Percentiles rank a stretch among this genome's conserved stretches.
Conservation (phyloP, 257 asterid genomes). For the Cordia subcordata region DNA sequence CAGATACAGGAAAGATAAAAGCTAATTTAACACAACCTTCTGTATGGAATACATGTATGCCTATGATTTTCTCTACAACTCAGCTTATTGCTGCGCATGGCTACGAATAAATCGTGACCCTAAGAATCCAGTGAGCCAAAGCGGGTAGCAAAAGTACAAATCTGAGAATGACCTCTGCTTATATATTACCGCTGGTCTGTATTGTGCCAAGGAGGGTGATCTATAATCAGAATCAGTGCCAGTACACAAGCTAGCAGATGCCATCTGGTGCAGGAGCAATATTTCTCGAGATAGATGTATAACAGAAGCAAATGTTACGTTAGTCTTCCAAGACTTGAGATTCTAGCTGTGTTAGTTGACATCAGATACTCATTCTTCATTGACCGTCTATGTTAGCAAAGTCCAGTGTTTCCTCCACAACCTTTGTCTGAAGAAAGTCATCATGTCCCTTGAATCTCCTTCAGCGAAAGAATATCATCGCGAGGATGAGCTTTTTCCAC, state of each 20-base stretch:
- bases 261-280: constrained; percentile 5
- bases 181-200: too few species aligned
- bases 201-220: neutral
- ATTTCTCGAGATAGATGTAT: neutral
- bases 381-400: neutral
- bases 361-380: neutral
- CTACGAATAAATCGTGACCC: too few species aligned
- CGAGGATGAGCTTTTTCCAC: constrained; percentile 94
- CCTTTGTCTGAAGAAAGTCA: neutral
- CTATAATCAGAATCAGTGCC: neutral
- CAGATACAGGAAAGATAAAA: too few species aligned
- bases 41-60: too few species aligned
- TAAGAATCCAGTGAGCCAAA: too few species aligned
- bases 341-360: neutral
- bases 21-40: too few species aligned
- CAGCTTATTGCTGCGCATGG: too few species aligned
- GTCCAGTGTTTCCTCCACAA: too few species aligned
- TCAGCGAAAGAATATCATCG: constrained; percentile 60
- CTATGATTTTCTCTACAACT: too few species aligned
- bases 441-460: constrained; percentile 45
- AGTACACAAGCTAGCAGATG: constrained; percentile 1
- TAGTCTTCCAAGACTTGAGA: neutral
- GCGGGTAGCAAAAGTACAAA: too few species aligned
- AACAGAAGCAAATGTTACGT: neutral
- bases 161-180: too few species aligned